Conservation (phyloP, 169 alveolate genomes). For the Cryptosporidium sp. region DNA sequence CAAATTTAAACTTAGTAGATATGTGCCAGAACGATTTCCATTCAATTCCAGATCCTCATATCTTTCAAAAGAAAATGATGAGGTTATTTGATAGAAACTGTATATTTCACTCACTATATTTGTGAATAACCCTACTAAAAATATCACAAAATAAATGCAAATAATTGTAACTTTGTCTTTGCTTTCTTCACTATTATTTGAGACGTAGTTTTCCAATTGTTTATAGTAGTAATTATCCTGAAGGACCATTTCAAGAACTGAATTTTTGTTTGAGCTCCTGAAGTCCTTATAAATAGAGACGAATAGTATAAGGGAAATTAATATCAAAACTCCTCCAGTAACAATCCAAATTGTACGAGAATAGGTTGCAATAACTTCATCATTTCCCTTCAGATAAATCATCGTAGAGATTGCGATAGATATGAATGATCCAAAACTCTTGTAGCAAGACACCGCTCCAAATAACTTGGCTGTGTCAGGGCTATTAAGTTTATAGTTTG, state of each 20-base stretch:
- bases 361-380: not conserved
- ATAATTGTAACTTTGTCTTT: not conserved
- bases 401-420: slow-evolving; percentile 4
- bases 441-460: slow-evolving; percentile 39
- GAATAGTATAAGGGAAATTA: not conserved
- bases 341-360: slow-evolving; percentile 18
- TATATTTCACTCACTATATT: slow-evolving; percentile 31
- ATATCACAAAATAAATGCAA: not conserved
- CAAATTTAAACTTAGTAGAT: slow-evolving; percentile 8
- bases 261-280: not conserved
- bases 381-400: slow-evolving; percentile 3
- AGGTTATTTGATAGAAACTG: slow-evolving; percentile 25
- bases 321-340: slow-evolving; percentile 12
- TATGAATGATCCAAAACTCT: slow-evolving; percentile 32
- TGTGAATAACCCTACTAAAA: slow-evolving; percentile 8
- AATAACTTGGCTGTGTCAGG: slow-evolving; percentile 15
- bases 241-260: not conserved
- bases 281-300: not conserved
- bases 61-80: slow-evolving; percentile 27
- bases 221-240: not conserved
- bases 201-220: not conserved
- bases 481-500: not conserved
- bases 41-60: not conserved
- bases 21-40: not conserved
- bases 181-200: not conserved